Base-by-base conservation (phyloP, 495 filamentous ascomycete species). In the Tetracladium setigerum region DNA sequence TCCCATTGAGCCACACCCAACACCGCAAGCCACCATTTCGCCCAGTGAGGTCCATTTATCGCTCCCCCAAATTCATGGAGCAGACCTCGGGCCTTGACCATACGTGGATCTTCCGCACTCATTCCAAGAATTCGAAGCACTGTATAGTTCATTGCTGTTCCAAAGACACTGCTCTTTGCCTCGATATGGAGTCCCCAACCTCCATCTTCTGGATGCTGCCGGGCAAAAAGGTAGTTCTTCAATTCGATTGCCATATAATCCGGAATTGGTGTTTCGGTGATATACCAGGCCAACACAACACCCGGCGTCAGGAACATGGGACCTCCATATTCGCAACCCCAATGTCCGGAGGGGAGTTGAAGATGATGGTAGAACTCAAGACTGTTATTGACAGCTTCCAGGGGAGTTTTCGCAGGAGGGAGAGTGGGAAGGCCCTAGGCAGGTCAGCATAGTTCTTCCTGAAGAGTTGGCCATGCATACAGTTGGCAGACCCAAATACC, bases 181-280 rank as follows among this genome's bases (percentile, higher is more conserved):
- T 97, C 92, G 45, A 95, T 95, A 58, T 98, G 94, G 19, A 98
- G 68, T 2, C 92, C 94, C 92, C 92, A 98, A 15, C 92, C 92
- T 19, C 92, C 92, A 69, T 98, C 89, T 27, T 86, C 79, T 0
- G 86, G 81, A 58, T 95, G 70, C 53, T 91, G 87, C 31, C 89
- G 81, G 11, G 86, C 85, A 61, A 90, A 91, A 11, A 98, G 78
- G 66, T 98, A 98, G 52, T 89, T 83, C 57, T 80, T 92, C 66
- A 98, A 95, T 66, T 97, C 92, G 18, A 82, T 88, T 7, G 81
- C 80, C 63, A 87, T 81, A 46, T 84, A 77, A 59, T 77, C 81
- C 6, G 89, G 87, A 46, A 98, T 87, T 9, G 82, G 83, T 34
- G 89, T 95, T 56, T 91, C 79, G 37, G 94, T 97, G 35, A 86